Evolutionary conservation across 2,329 filamentous ascomycete species (phyloP).

Genomic region (Podosphaera xanthii): DNA sequence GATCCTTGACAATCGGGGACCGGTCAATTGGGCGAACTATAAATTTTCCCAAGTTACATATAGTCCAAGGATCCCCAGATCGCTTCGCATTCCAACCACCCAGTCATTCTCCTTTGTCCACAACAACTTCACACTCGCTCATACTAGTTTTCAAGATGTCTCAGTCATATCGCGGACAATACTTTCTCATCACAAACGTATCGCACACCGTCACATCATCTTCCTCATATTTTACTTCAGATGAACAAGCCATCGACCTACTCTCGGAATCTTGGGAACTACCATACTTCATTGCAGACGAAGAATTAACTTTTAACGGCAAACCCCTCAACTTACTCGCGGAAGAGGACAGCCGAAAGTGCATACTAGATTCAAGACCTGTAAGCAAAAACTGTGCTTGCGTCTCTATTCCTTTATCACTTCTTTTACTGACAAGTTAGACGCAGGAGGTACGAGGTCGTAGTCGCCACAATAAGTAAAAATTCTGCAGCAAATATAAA

Average conservation of each 20-base stretch:
- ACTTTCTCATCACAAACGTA: background rate
- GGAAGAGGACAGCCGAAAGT: conserved; percentile 7
- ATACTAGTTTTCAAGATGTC: background rate
- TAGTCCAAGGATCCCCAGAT: too few relatives aligned
- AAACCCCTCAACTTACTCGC: conserved; percentile 14
- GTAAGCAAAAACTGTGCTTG: background rate
- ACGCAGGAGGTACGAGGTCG: background rate
- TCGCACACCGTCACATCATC: background rate
- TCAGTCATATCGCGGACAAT: background rate
- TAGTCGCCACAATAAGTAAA: too few relatives aligned
- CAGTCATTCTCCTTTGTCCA: too few relatives aligned
- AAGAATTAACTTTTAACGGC: conserved; percentile 13
- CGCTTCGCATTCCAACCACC: too few relatives aligned
- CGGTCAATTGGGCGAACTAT: too few relatives aligned
- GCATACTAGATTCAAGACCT: background rate
- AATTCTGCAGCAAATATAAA: background rate
- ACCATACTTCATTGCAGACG: conserved; percentile 12
- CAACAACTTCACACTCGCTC: too few relatives aligned
- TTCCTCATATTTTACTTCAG: background rate
- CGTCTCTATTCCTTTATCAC: background rate
- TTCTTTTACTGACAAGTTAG: background rate
- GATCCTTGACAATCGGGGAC: too few relatives aligned
- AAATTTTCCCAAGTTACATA: too few relatives aligned
- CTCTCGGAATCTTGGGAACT: conserved; percentile 9
- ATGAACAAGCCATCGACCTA: conserved; percentile 6